A percentile compares a stretch with the other conserved stretches of the same genome.
Conservation (phyloP, 1,139 yeast genomes). For the Saccharomycopsis crataegensis region DNA sequence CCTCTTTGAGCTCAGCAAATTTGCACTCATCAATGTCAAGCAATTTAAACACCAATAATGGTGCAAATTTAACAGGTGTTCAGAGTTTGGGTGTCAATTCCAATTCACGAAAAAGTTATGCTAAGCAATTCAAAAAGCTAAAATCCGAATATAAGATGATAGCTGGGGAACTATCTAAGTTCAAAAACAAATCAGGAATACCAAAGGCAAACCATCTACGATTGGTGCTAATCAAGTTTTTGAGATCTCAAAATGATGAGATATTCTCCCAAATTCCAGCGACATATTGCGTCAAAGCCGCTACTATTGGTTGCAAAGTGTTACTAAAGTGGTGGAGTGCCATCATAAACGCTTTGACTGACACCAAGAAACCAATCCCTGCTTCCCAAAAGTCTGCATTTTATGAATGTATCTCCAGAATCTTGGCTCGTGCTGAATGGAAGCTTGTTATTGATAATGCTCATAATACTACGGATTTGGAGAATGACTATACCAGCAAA, state of each 20-base stretch:
- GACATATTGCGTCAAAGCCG: constrained; percentile 14
- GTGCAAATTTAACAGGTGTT: not conserved
- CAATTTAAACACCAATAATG: not conserved
- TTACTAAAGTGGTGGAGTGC: constrained; percentile 64
- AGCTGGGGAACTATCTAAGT: constrained; percentile 41
- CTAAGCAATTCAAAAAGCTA: constrained; percentile 9
- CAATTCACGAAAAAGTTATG: not conserved
- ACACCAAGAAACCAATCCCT: constrained; percentile 31
- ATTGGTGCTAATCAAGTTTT: constrained; percentile 57
- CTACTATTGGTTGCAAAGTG: constrained; percentile 25
- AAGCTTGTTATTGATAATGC: constrained; percentile 21
- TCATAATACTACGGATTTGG: not conserved
- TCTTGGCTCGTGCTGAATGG: constrained; percentile 66
- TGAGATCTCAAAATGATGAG: constrained; percentile 36
- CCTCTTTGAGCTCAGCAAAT: constrained; percentile 12
- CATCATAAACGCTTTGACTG: constrained; percentile 38
- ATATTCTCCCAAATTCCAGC: constrained; percentile 25
- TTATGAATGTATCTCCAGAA: constrained; percentile 64
- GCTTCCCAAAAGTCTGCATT: constrained; percentile 60
- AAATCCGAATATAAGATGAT: constrained; percentile 37
- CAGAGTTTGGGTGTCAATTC: not conserved
- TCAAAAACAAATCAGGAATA: constrained; percentile 45
- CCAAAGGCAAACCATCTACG: constrained; percentile 61
- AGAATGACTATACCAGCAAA: not conserved
- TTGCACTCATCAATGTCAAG: not conserved